phyloP scores from a whole-genome alignment of 768 basidiomycete genomes.

The Nidula microcarpa region DNA sequence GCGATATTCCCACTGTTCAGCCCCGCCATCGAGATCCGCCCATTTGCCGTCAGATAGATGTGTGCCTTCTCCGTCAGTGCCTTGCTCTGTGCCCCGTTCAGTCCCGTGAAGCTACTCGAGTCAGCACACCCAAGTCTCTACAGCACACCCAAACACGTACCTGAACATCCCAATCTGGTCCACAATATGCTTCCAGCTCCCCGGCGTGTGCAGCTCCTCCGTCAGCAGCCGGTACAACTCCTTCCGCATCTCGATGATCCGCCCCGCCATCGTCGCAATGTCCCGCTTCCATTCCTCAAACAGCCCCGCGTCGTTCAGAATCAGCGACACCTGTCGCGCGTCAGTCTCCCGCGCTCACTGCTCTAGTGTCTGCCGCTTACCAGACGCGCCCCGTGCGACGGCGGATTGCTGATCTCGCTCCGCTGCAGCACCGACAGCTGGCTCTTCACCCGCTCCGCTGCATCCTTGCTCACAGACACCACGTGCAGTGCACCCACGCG shows the following conservation, averaged over 20 bases:
- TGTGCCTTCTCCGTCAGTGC: conserved; percentile 70
- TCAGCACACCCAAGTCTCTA: conserved; percentile 1
- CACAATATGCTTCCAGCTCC: conserved; percentile 94
- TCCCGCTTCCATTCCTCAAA: conserved; percentile 90
- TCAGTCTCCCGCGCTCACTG: conserved; percentile 1
- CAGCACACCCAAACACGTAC: conserved; percentile 25
- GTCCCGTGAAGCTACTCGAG: conserved; percentile 72
- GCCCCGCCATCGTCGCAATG: conserved; percentile 87
- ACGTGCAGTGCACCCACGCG: conserved; percentile 93
- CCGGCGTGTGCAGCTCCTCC: conserved; percentile 80
- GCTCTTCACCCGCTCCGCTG: conserved; percentile 72
- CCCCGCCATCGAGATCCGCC: conserved; percentile 94
- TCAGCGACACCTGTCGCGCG: conserved; percentile 60
- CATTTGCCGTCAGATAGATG: conserved; percentile 83
- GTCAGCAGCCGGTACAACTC: conserved; percentile 73
- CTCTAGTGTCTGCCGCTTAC: conserved; percentile 38
- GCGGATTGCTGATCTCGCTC: conserved; percentile 95
- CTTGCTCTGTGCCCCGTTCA: conserved; percentile 63
- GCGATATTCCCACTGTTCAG: conserved; percentile 76
- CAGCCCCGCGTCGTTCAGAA: conserved; percentile 70
- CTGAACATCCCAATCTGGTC: conserved; percentile 99
- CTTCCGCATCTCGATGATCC: conserved; percentile 90
- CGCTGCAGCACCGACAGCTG: conserved; percentile 91
- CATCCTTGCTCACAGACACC: conserved; percentile 59
- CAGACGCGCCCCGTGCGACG: conserved; percentile 85